Evolutionary conservation across 2,329 filamentous ascomycete species (phyloP), one percentile per base, ranked within the genome.

Genomic region (Colletotrichum chrysophilum): DNA sequence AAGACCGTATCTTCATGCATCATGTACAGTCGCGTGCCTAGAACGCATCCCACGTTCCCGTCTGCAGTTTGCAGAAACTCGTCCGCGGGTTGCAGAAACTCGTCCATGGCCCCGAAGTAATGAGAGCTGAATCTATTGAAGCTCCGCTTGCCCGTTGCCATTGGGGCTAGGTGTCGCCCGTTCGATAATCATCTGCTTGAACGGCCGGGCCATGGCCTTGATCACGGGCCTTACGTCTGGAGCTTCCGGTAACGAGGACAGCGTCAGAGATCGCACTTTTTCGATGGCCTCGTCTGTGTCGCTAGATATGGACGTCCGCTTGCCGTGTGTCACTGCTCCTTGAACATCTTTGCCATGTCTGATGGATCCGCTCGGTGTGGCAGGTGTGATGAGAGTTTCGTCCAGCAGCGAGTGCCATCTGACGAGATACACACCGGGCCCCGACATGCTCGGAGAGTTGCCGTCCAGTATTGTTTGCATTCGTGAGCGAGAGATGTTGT

Each of bases 361-460:
- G 1, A 93, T 82, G 2, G 86, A 85, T 0, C 93, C 93, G 2
- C 84, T 80, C 0, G 87, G 82, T 2, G 84, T 87, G 0, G 85
- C 88, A 0, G 94, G 93, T 2, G 93, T 94, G 76, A 96, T 92
- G 61, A 88, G 82, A 0, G 94, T 94, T n/a, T 88, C 86, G 80
- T 96, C 93, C 4, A 96, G 86, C 8, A 96, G 86, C 1, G 90
- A 86, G 81, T 95, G 93, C 94, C 94, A 96, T 66, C 92, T 89
- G 2, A 91, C 88, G 28, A 96, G 89, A 80, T 94, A 96, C 62
- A 94, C 90, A 2, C 94, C 94, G 0, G 94, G 94, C 0, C 94
- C 94, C 28, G 87, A 88, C 69, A 89, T 77, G 56, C 66, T 78
- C 38, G 69, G 71, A 61, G 80, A 79, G 6, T 80, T 76, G 2